phyloP scores from a whole-genome alignment of 1,139 yeast genomes.

The Magnusiomyces suaveolens region DNA sequence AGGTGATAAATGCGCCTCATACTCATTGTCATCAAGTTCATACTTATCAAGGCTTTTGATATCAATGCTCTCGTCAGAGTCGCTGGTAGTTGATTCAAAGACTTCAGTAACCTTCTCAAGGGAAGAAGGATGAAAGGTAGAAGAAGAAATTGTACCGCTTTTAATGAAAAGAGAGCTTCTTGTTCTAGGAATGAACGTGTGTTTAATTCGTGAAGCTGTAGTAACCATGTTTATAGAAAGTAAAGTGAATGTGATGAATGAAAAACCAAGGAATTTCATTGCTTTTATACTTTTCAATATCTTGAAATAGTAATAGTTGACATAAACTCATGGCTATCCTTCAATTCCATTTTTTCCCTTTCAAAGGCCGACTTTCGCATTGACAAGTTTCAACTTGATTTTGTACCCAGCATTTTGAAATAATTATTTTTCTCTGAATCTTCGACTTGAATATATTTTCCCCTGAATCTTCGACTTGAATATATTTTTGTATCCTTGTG shows the following conservation, averaged over 20 bases:
- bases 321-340: no score
- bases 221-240: neutral
- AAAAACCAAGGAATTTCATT: neutral
- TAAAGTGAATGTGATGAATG: neutral
- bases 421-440: no score
- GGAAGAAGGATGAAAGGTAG: neutral
- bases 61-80: neutral
- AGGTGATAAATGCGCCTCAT: neutral
- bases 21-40: neutral
- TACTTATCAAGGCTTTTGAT: neutral
- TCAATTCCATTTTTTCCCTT: no score
- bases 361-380: no score
- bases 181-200: neutral
- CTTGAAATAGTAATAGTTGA: no score
- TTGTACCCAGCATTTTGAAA: no score
- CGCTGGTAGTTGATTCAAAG: neutral
- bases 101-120: neutral
- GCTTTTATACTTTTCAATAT: no score
- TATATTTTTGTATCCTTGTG: no score
- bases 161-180: neutral
- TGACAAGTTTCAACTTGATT: no score
- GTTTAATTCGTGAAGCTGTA: neutral
- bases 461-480: no score
- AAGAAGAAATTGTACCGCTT: neutral
- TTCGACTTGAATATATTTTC: no score